phyloP scores from a whole-genome alignment of 306 rosid species.

The Prunus persica region Prunus_persica_NCBIv2 NC_034011.1:1504001-1504500 shows the following conservation, averaged over 20 bases:
- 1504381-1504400: background rate
- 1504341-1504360: background rate
- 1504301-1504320: background rate
- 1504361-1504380: background rate
- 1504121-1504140: background rate
- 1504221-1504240: background rate
- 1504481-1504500: background rate
- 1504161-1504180: background rate
- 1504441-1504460: no score
- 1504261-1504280: background rate
- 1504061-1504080: background rate
- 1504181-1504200: background rate
- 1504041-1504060: background rate
- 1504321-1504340: background rate
- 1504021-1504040: background rate
- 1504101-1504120: background rate
- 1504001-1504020: background rate
- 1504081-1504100: background rate
- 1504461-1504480: background rate
- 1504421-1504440: background rate
- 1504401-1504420: background rate
- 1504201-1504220: background rate
- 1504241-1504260: background rate
- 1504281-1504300: background rate
- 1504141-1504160: background rate